Conservation (phyloP, 2,329 filamentous ascomycete species). For the Nemania diffusa region DNA sequence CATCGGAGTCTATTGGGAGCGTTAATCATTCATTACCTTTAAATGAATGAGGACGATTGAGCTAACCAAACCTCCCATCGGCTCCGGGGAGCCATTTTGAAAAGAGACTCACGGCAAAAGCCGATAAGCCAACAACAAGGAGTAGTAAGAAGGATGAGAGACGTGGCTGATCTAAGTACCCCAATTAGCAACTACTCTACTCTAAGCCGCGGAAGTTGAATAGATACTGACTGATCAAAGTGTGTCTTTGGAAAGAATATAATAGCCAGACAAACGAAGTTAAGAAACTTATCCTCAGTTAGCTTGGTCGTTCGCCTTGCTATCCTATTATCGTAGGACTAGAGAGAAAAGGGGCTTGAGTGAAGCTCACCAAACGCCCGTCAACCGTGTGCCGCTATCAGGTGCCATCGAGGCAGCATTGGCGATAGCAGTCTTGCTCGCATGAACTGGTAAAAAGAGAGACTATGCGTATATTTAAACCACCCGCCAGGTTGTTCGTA, state of each 20-base stretch:
- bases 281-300: slow-evolving; percentile 52
- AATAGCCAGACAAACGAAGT: slow-evolving; percentile 61
- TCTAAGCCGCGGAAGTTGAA: neutral
- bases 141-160: slow-evolving; percentile 61
- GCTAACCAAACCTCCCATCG: slow-evolving; percentile 58
- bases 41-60: neutral
- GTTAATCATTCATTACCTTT: slow-evolving; percentile 18
- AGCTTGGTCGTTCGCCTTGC: slow-evolving; percentile 16
- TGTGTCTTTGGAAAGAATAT: slow-evolving; percentile 59
- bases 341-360: neutral
- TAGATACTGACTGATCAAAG: slow-evolving; percentile 60
- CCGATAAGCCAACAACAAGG: slow-evolving; percentile 56
- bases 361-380: slow-evolving; percentile 51
- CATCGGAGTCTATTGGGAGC: slow-evolving; percentile 43
- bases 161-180: slow-evolving; percentile 57
- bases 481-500: neutral
- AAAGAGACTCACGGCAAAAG: slow-evolving; percentile 55
- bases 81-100: slow-evolving; percentile 59
- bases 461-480: neutral
- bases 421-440: slow-evolving; percentile 3
- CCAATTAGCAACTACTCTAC: slow-evolving; percentile 28
- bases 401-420: slow-evolving; percentile 45
- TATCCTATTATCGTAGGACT: slow-evolving; percentile 1
- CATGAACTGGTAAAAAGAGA: neutral
- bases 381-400: slow-evolving; percentile 50